These are phyloP conservation scores for Taxawa tesnikishii DNA, from an alignment of 2,329 filamentous ascomycete species.

Conservation along the genomic window DNA sequence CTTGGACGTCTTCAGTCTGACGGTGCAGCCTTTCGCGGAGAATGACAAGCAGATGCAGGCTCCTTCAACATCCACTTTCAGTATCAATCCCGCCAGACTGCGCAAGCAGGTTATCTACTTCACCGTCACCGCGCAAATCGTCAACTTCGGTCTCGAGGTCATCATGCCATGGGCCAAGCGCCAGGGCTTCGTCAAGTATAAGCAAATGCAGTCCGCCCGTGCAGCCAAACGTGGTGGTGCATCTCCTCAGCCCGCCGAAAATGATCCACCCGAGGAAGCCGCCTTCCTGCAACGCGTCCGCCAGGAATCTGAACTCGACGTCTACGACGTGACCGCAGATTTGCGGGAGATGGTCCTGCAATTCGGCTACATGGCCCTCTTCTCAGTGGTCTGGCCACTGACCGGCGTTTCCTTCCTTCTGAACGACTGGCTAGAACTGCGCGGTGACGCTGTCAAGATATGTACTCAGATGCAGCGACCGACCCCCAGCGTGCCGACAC, in stretches of 20 bases:
- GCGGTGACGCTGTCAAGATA: conserved; percentile 90
- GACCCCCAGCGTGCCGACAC: conserved; percentile 80
- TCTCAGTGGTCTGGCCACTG: conserved; percentile 91
- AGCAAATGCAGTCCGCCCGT: conserved; percentile 54
- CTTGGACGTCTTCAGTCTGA: conserved; percentile 66
- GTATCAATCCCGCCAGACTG: conserved; percentile 71
- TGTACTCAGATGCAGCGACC: conserved; percentile 80
- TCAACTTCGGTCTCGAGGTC: conserved; percentile 76
- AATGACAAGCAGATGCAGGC: conserved; percentile 56
- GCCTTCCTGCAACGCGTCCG: conserved; percentile 72
- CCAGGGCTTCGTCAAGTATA: conserved; percentile 64
- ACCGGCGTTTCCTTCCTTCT: conserved; percentile 77
- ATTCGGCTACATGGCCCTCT: conserved; percentile 78
- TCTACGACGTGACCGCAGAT: conserved; percentile 83
- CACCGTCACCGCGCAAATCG: conserved; percentile 83
- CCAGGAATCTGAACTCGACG: conserved; percentile 65
- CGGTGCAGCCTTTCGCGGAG: conserved; percentile 63
- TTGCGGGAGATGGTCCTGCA: conserved; percentile 84
- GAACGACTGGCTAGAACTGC: conserved; percentile 94
- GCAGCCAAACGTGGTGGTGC: conserved; percentile 43
- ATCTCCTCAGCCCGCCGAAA: conserved; percentile 27
- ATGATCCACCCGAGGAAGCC: conserved; percentile 65
- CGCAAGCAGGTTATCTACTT: conserved; percentile 92
- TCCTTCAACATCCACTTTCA: conserved; percentile 48
- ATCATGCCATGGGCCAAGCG: conserved; percentile 78